Evolutionary conservation across 371 early-diverging fungal species (phyloP).

Genomic region (Mortierella sp.): DNA sequence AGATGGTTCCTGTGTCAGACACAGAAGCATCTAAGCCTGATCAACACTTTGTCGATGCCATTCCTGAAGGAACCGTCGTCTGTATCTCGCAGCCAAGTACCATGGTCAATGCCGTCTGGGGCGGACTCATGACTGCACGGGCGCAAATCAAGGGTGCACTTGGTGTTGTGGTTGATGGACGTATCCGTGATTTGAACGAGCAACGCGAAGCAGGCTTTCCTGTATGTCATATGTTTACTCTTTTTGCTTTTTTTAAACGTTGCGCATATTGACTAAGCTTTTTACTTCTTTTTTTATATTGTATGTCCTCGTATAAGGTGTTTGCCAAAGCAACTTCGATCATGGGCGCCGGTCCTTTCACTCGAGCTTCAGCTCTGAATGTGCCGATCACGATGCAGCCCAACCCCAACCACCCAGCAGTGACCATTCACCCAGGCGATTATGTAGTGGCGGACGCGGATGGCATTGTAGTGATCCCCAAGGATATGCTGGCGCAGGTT

Average conservation of each 20-base stretch:
- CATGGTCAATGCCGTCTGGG: constrained; percentile 82
- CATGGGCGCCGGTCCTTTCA: constrained; percentile 75
- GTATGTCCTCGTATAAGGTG: constrained; percentile 52
- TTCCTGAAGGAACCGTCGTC: constrained; percentile 67
- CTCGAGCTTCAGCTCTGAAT: constrained; percentile 72
- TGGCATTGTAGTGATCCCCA: constrained; percentile 80
- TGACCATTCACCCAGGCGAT: constrained; percentile 74
- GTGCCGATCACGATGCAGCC: constrained; percentile 67
- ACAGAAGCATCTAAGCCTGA: constrained; percentile 33
- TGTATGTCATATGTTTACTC: constrained; percentile 51
- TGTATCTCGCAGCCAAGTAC: constrained; percentile 76
- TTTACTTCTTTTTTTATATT: neutral
- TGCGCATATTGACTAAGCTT: no score
- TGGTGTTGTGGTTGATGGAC: constrained; percentile 83
- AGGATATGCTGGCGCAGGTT: constrained; percentile 64
- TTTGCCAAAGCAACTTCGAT: constrained; percentile 74
- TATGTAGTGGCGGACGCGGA: constrained; percentile 84
- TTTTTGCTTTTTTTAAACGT: no score
- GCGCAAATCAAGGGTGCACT: constrained; percentile 68
- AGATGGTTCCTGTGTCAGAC: constrained; percentile 47
- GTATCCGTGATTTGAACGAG: constrained; percentile 80
- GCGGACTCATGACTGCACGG: constrained; percentile 84
- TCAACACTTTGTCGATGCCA: constrained; percentile 65
- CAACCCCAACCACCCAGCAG: constrained; percentile 61
- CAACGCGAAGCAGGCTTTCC: constrained; percentile 70